A percentile compares a stretch with the other conserved stretches of the same genome.
Evolutionary conservation across 1,139 yeast genomes (phyloP).

Genomic region (Kurtzmaniella natalensis): DNA sequence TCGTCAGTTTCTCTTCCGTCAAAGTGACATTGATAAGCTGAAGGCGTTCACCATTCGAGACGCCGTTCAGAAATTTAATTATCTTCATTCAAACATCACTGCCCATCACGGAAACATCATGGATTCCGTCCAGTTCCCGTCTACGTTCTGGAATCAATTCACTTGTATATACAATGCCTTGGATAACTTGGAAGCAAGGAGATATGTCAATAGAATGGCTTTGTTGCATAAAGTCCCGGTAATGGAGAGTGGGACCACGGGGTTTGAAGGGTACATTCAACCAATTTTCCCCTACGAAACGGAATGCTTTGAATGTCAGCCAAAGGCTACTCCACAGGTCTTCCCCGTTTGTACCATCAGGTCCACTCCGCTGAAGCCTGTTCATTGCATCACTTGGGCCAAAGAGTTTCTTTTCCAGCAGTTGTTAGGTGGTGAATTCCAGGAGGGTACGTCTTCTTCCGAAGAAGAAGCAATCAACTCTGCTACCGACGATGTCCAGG

Average conservation of each 20-base stretch:
- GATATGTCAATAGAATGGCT: constrained; percentile 82
- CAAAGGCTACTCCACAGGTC: constrained; percentile 82
- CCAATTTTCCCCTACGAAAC: constrained; percentile 80
- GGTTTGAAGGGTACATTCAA: constrained; percentile 88
- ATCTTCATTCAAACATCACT: constrained; percentile 56
- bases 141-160: constrained; percentile 79
- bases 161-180: constrained; percentile 83
- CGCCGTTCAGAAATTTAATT: constrained; percentile 78
- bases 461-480: constrained; percentile 36
- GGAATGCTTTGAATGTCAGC: constrained; percentile 91
- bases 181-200: constrained; percentile 88
- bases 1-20: constrained; percentile 86
- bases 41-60: constrained; percentile 79
- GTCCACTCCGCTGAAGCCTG: constrained; percentile 93
- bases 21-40: constrained; percentile 80
- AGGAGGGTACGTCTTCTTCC: constrained; percentile 22
- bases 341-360: constrained; percentile 96
- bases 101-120: constrained; percentile 89
- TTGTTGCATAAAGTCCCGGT: constrained; percentile 70
- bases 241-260: constrained; percentile 94
- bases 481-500: constrained; percentile 58
- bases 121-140: constrained; percentile 67
- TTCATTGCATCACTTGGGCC: constrained; percentile 98
- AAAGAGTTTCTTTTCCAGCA: constrained; percentile 84
- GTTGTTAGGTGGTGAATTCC: constrained; percentile 58